phyloP scores from a whole-genome alignment of 495 filamentous ascomycete genomes.

The Hyphodiscus hymeniophilus region DNA sequence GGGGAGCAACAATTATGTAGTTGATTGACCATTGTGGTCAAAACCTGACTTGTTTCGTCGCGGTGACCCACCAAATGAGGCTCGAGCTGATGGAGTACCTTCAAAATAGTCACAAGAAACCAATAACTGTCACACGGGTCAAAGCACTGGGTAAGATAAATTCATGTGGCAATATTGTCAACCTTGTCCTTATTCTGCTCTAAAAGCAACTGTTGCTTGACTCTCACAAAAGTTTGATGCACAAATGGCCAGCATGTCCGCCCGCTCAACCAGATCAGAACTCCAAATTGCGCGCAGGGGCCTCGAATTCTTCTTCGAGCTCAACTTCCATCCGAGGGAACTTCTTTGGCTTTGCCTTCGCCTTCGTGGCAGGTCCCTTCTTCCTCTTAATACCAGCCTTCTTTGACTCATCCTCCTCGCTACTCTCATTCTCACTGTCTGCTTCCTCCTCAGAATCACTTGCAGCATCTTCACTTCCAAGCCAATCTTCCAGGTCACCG shows the following conservation, averaged over 20 bases:
- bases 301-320: slow-evolving; percentile 53
- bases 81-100: no score
- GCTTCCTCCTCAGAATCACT: slow-evolving; percentile 39
- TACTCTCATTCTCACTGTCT: slow-evolving; percentile 36
- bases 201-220: not conserved
- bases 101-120: no score
- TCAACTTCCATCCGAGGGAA: slow-evolving; percentile 62
- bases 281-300: slow-evolving; percentile 10
- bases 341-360: slow-evolving; percentile 49
- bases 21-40: no score
- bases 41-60: no score
- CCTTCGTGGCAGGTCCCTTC: slow-evolving; percentile 44
- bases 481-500: slow-evolving; percentile 30
- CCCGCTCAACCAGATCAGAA: slow-evolving; percentile 9
- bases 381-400: slow-evolving; percentile 60
- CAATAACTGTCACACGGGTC: no score
- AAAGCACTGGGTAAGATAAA: no score
- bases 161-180: no score
- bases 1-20: no score
- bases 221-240: not conserved
- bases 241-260: no score
- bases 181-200: no score
- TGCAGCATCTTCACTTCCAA: slow-evolving; percentile 37
- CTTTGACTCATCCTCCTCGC: slow-evolving; percentile 42
- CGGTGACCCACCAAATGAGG: no score